Conservation (phyloP, 2,329 filamentous ascomycete genomes). For the Colletotrichum sp. region DNA sequence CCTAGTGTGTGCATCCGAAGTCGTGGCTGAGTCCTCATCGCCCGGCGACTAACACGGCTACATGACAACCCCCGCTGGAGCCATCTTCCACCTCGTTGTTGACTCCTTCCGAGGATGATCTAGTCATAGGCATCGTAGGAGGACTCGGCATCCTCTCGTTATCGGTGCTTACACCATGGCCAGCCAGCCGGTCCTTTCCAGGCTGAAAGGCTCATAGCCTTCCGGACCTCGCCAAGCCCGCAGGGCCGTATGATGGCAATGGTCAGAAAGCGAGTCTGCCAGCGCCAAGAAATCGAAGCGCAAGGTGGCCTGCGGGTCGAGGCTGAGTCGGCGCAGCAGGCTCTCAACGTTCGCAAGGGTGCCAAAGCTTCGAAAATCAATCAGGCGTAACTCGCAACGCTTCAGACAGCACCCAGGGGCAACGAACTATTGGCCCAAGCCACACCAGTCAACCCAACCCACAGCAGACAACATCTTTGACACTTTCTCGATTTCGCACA, state of each 20-base stretch:
- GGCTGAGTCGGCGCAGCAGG: constrained; percentile 16
- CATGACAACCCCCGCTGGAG: background rate
- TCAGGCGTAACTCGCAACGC: background rate
- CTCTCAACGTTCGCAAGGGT: background rate
- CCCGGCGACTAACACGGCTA: background rate
- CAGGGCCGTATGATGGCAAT: background rate
- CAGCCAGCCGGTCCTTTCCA: background rate
- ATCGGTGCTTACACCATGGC: background rate
- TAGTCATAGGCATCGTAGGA: background rate
- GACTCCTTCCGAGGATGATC: background rate
- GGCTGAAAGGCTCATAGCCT: background rate
- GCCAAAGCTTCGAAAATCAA: background rate
- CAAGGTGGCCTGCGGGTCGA: background rate
- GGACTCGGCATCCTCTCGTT: background rate
- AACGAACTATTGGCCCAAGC: constrained; percentile 1
- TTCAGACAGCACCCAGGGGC: background rate
- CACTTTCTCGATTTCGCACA: background rate
- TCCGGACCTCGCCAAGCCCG: background rate
- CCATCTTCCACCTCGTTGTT: background rate
- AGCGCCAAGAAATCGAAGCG: background rate
- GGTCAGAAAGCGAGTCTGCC: background rate
- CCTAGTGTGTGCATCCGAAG: background rate
- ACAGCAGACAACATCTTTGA: background rate
- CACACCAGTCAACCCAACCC: background rate
- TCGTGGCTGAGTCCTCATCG: background rate